Evolutionary conservation across 2,329 filamentous ascomycete species (phyloP), one percentile per base, ranked within the genome.

Genomic region (Epichloe bromicola): DNA sequence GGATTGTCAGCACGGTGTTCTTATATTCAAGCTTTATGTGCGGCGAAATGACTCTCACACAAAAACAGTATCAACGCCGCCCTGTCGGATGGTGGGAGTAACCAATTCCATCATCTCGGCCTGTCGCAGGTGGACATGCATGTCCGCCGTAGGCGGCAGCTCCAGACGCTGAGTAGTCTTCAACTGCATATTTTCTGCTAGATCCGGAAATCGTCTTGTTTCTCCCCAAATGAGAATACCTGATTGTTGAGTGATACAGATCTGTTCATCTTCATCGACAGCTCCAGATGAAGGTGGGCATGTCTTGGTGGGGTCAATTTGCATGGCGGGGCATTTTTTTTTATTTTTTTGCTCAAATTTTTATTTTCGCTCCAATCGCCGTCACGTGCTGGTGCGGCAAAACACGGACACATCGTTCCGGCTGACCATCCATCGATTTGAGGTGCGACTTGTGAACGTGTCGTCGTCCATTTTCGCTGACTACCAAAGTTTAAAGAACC

Each of bases 41-140:
- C 12, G n/a, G 37, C 6, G 5, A 23, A n/a, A 11, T 37, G 33
- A 26, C 7, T 26, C 51, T 53, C 41, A 53, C 52, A 78, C 75
- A 63, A 73, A 75, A 51, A 73, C 81, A 12, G 79, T 80, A 61
- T 85, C 79, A 56, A 85, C 79, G 47, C 83, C 84, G 57, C 82
- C 82, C 53, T 73, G 65, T 49, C 75, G 73, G 54, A 78, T 65
- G 17, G 71, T 72, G 38, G 74, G 74, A 43, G 68, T 69, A 20
- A 78, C 75, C 36, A 74, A 60, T 53, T 80, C 70, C 75, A 83
- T 81, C 72, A 82, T 77, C 53, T 76, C 71, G 19, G 76, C 83
- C 64, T 87, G 79, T 33, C 84, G 79, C 58, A 88, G 71, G 65
- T 88, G 84, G 59, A 87, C 83, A 59, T 83, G 80, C 67, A 85